Conservation (phyloP, 768 basidiomycete species). For the Podaxis pistillaris region DNA sequence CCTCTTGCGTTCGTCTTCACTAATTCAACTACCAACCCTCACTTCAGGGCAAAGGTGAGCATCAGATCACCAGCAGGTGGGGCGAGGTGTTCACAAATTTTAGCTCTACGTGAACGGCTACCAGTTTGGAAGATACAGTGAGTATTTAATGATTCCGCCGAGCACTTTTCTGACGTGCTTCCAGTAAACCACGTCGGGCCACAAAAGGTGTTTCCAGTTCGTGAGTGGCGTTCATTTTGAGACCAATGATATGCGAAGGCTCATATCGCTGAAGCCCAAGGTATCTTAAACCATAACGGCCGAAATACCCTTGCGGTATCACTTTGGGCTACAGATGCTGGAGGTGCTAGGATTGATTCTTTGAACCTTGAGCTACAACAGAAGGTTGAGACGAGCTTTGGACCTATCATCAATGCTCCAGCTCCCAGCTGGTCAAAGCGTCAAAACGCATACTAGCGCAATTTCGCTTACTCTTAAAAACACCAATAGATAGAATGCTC, state of each 20-base stretch:
- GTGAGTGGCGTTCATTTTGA: constrained; percentile 26
- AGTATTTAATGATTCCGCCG: constrained; percentile 11
- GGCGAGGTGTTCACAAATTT: neutral
- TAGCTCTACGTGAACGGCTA: constrained; percentile 45
- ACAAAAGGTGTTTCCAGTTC: constrained; percentile 40
- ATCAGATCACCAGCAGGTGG: too few species aligned
- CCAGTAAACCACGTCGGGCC: constrained; percentile 43
- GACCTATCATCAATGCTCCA: constrained; percentile 33
- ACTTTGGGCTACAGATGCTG: constrained; percentile 40
- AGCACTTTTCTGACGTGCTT: neutral
- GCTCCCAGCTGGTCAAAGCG: constrained; percentile 31
- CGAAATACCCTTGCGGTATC: constrained; percentile 47
- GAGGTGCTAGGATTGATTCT: constrained; percentile 41
- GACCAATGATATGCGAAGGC: neutral
- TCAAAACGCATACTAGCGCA: constrained; percentile 28
- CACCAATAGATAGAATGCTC: constrained; percentile 1
- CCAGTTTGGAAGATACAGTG: constrained; percentile 44
- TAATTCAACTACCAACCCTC: constrained; percentile 42
- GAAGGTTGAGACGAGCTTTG: constrained; percentile 36
- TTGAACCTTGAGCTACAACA: constrained; percentile 37
- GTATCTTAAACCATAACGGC: constrained; percentile 48
- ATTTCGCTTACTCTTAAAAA: neutral
- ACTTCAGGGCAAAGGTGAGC: constrained; percentile 41
- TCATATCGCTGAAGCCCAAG: constrained; percentile 35
- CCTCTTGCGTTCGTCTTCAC: constrained; percentile 43